Evolutionary conservation across 2,329 filamentous ascomycete species (phyloP).

Genomic region (Alternaria sp.): DNA sequence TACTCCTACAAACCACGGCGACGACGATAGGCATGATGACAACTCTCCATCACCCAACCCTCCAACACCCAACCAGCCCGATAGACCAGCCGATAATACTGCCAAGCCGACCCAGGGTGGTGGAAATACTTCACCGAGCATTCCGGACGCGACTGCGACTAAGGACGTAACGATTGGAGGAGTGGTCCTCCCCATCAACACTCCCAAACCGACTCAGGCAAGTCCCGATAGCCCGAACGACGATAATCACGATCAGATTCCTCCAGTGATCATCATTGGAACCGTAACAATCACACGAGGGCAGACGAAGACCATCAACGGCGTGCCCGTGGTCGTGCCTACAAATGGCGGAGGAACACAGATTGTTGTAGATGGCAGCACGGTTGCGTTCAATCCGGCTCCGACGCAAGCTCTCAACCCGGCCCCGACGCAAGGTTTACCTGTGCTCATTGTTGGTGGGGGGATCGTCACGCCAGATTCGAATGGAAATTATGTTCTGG

Average conservation of each 20-base stretch:
- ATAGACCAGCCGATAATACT: neutral
- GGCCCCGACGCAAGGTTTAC: slow-evolving; percentile 21
- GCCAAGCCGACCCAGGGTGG: slow-evolving; percentile 4
- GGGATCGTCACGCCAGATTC: slow-evolving; percentile 40
- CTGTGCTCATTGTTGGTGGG: slow-evolving; percentile 35
- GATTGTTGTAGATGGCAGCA: slow-evolving; percentile 39
- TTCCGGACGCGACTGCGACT: slow-evolving; percentile 10
- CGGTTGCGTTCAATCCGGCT: slow-evolving; percentile 25
- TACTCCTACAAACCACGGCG: neutral
- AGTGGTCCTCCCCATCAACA: slow-evolving; percentile 21
- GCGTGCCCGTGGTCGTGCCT: slow-evolving; percentile 37
- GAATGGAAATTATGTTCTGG: slow-evolving; percentile 43
- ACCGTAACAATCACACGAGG: slow-evolving; percentile 37
- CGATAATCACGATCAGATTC: neutral
- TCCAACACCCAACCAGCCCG: neutral
- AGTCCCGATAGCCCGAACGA: slow-evolving; percentile 5
- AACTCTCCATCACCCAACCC: neutral
- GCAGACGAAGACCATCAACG: slow-evolving; percentile 39
- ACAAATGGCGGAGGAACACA: slow-evolving; percentile 25
- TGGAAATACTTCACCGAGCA: slow-evolving; percentile 3
- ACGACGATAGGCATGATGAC: neutral
- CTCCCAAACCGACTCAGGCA: slow-evolving; percentile 18
- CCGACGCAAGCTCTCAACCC: slow-evolving; percentile 24
- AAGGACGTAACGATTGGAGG: slow-evolving; percentile 30
- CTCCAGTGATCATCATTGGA: slow-evolving; percentile 32